Evolutionary conservation across 2,329 filamentous ascomycete species (phyloP).

Genomic region (Tolypocladium endophyticum): DNA sequence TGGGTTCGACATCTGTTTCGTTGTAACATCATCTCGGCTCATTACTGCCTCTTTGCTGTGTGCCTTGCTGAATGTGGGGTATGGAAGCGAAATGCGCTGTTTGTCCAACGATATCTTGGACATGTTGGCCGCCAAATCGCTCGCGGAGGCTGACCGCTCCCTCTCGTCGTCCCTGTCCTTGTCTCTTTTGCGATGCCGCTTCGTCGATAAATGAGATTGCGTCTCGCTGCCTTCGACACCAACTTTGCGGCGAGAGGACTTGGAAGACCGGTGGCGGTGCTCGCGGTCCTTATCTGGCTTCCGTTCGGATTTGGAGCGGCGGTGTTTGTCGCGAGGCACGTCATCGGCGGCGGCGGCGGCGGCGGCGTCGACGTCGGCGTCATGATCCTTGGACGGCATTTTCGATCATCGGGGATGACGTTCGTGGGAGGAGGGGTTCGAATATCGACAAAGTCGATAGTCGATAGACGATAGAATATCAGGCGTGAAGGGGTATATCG

Average conservation of each 20-base stretch:
- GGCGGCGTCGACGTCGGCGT: constrained; percentile 24
- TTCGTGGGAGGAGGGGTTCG: neutral
- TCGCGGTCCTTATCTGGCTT: constrained; percentile 22
- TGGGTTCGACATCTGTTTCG: constrained; percentile 26
- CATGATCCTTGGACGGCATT: constrained; percentile 32
- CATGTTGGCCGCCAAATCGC: constrained; percentile 39
- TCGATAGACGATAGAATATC: neutral
- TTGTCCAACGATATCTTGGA: constrained; percentile 24
- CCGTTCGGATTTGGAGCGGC: constrained; percentile 27
- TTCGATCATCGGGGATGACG: constrained; percentile 15
- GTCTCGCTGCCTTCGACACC: constrained; percentile 29
- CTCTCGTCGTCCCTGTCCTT: constrained; percentile 21
- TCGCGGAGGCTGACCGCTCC: constrained; percentile 25
- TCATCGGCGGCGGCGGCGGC: constrained; percentile 17
- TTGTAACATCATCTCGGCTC: constrained; percentile 42
- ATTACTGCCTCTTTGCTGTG: constrained; percentile 81
- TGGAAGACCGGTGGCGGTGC: constrained; percentile 27
- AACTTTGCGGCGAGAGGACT: constrained; percentile 29
- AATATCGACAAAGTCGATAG: neutral
- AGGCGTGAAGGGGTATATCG: neutral
- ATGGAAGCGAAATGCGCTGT: constrained; percentile 50
- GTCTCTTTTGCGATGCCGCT: constrained; percentile 20
- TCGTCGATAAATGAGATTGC: constrained; percentile 25
- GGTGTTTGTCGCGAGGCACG: constrained; percentile 27
- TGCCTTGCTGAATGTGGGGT: constrained; percentile 78